Percentiles rank a stretch among this genome's conserved stretches.
Conservation (phyloP, 257 asterid genomes). For the Sherardia arvensis region DNA sequence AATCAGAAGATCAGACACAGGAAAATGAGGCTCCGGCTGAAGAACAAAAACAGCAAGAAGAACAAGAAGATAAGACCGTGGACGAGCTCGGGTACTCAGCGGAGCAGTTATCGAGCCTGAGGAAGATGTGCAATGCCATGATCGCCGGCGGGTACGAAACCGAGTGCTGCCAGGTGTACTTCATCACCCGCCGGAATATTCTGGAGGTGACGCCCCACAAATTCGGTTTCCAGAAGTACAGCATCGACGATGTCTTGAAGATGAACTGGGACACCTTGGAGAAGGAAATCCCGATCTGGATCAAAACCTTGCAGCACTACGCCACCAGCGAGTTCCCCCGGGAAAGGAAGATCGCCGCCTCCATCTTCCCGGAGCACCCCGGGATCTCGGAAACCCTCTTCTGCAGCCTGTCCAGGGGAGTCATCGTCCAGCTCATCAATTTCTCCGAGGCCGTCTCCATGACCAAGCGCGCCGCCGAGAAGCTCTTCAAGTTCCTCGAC, state of each 20-base stretch:
- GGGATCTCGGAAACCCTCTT: slow-evolving; percentile 23
- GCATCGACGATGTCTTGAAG: slow-evolving; percentile 72
- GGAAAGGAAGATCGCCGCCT: slow-evolving; percentile 42
- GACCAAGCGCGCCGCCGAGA: slow-evolving; percentile 69
- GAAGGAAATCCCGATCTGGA: slow-evolving; percentile 65
- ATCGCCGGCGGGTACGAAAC: slow-evolving; percentile 49
- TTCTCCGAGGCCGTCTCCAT: slow-evolving; percentile 58
- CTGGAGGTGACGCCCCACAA: slow-evolving; percentile 48
- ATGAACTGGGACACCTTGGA: slow-evolving; percentile 69
- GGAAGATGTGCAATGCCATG: slow-evolving; percentile 36
- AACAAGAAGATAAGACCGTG: not conserved
- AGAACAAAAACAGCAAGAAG: not conserved
- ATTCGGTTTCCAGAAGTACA: slow-evolving; percentile 52
- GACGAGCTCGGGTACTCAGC: slow-evolving; percentile 38
- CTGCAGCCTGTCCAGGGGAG: slow-evolving; percentile 26
- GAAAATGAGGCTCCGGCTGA: not conserved
- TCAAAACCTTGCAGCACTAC: slow-evolving; percentile 34
- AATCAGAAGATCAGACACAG: not conserved
- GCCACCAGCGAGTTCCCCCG: slow-evolving; percentile 22
- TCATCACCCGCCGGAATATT: slow-evolving; percentile 44
- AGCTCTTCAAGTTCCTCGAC: slow-evolving; percentile 66
- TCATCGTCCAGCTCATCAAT: slow-evolving; percentile 46
- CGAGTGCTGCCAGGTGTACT: slow-evolving; percentile 60
- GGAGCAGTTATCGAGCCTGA: slow-evolving; percentile 24
- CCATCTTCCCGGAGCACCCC: slow-evolving; percentile 36